phyloP scores from a whole-genome alignment of 2,329 filamentous ascomycete genomes.

The Colletotrichum liriopes region DNA sequence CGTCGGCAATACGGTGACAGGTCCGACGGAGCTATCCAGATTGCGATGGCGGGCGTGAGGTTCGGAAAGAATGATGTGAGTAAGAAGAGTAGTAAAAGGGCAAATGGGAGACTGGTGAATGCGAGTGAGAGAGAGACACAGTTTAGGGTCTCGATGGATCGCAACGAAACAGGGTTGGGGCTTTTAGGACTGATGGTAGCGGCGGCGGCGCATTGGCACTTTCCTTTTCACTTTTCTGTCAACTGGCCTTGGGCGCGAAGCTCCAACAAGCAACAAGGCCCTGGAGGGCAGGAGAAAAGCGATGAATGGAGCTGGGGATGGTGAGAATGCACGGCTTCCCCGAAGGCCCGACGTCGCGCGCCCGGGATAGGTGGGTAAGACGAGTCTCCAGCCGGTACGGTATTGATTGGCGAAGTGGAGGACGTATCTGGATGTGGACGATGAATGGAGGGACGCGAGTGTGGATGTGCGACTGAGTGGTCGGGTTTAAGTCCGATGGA shows the following conservation, averaged over 20 bases:
- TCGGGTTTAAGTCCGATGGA: constrained; percentile 31
- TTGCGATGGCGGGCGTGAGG: background rate
- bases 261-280: constrained; percentile 16
- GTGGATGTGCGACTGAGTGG: background rate
- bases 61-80: background rate
- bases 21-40: background rate
- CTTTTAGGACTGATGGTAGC: constrained; percentile 22
- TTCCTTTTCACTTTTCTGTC: background rate
- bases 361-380: constrained; percentile 23
- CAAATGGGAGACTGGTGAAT: background rate
- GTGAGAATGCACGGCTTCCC: constrained; percentile 36
- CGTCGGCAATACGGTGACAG: background rate
- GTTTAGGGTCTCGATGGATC: constrained; percentile 22
- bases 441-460: background rate
- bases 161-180: constrained; percentile 37
- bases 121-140: constrained; percentile 19
- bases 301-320: constrained; percentile 20
- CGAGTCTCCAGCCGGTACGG: constrained; percentile 1
- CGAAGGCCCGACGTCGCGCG: constrained; percentile 37
- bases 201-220: background rate
- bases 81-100: background rate
- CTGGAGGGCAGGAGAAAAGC: constrained; percentile 10
- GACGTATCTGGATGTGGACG: background rate
- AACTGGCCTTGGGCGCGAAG: background rate
- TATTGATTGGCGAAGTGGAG: constrained; percentile 11